Conservation (phyloP, 208 protist species). For the Wallacemonas rigidus region DNA sequence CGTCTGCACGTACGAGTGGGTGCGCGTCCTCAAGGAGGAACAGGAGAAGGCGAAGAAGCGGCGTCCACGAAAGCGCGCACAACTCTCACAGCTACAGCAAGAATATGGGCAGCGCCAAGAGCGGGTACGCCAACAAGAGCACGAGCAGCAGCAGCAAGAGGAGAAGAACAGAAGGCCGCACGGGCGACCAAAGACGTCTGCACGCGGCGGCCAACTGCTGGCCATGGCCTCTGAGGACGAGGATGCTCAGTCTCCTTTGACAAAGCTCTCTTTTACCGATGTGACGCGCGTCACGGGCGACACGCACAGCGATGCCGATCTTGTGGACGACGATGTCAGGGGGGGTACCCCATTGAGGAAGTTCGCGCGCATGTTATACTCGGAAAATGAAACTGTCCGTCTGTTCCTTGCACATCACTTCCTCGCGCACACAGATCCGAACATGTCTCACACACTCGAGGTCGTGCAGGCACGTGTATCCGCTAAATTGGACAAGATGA, state of each 20-base stretch:
- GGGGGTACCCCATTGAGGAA: background rate
- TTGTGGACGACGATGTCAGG: background rate
- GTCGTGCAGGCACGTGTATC: background rate
- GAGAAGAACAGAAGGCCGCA: background rate
- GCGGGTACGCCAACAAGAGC: background rate
- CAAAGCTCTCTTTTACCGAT: background rate
- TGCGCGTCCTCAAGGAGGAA: slow-evolving; percentile 26
- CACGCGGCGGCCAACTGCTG: background rate
- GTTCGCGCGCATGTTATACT: slow-evolving; percentile 7
- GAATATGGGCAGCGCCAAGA: background rate
- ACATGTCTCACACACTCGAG: slow-evolving; percentile 2
- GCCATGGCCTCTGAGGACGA: background rate
- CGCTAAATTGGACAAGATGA: slow-evolving; percentile 19
- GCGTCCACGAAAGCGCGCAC: background rate
- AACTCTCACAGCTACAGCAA: background rate
- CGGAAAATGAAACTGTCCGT: background rate
- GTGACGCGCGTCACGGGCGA: background rate
- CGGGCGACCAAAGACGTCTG: background rate
- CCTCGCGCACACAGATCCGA: background rate
- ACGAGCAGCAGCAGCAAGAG: background rate
- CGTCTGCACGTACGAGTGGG: slow-evolving; percentile 34
- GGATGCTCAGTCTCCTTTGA: background rate
- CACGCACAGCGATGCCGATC: background rate
- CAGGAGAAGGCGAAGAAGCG: slow-evolving; percentile 22
- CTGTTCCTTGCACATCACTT: slow-evolving; percentile 12